Evolutionary conservation across 805 yeast species (phyloP).

Genomic region (Candida pseudofarinosa): DNA sequence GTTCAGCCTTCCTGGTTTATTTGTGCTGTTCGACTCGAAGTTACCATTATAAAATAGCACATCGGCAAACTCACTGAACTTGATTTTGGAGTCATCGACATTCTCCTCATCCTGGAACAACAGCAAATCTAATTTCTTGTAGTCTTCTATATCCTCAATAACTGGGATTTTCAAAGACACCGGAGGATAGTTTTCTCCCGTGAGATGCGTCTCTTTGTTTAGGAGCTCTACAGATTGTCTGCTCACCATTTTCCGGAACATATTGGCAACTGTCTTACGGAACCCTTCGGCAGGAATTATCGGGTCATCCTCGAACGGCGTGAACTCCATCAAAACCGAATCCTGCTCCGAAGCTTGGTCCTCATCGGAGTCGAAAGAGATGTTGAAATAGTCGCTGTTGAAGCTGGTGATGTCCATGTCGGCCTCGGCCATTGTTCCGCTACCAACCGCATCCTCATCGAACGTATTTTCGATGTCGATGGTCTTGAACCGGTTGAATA

Average conservation of each 20-base stretch:
- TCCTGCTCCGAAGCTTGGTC: neutral
- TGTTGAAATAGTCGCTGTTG: neutral
- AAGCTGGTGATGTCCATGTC: neutral
- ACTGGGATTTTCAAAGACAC: slow-evolving; percentile 8
- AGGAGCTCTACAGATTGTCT: neutral
- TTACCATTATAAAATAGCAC: slow-evolving; percentile 11
- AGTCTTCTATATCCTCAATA: slow-evolving; percentile 2
- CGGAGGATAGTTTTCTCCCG: slow-evolving; percentile 4
- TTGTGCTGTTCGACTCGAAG: neutral
- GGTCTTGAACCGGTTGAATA: slow-evolving; percentile 1
- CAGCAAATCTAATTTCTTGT: slow-evolving; percentile 4
- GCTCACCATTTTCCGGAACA: slow-evolving; percentile 1
- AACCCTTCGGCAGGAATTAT: neutral
- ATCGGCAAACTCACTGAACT: slow-evolving; percentile 13
- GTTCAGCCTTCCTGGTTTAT: neutral
- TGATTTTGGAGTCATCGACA: slow-evolving; percentile 7
- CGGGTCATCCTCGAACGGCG: slow-evolving; percentile 1
- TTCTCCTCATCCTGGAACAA: slow-evolving; percentile 3
- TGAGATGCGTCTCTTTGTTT: neutral
- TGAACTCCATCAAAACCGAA: slow-evolving; percentile 1
- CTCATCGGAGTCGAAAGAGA: neutral
- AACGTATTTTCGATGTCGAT: neutral
- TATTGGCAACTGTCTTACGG: neutral
- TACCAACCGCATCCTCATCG: neutral
- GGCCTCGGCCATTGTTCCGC: neutral